These are phyloP conservation scores for Gossypium gossypioides DNA, from an alignment of 441 rosid genomes.

Conservation along the genomic window DNA sequence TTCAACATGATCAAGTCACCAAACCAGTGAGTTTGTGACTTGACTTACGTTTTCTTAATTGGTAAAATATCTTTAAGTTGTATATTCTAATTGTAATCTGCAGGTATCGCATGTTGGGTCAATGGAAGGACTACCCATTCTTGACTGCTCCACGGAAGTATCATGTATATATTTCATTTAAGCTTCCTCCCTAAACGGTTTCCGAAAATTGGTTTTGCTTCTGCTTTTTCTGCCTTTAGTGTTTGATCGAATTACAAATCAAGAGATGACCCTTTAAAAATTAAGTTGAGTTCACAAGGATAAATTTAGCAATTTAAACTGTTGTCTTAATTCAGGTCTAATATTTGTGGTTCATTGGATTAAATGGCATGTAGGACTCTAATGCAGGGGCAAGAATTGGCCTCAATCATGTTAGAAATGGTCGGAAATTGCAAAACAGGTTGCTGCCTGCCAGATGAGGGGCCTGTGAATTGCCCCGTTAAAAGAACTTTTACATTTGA, in stretches of 20 bases:
- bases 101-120: slow-evolving; percentile 77
- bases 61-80: slow-evolving; percentile 1
- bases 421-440: not conserved
- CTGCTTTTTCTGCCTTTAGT: not conserved
- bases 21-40: too few species aligned
- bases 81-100: slow-evolving; percentile 17
- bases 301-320: not conserved
- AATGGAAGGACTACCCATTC: slow-evolving; percentile 52
- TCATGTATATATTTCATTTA: slow-evolving; percentile 39
- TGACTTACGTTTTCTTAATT: too few species aligned
- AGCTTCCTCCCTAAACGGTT: not conserved
- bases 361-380: not conserved
- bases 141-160: slow-evolving; percentile 53
- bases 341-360: not conserved
- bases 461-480: not conserved
- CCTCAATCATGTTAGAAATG: not conserved
- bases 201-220: not conserved
- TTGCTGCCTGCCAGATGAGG: not conserved
- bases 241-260: not conserved
- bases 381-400: not conserved
- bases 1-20: not conserved
- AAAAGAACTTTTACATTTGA: not conserved
- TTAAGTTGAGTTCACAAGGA: not conserved
- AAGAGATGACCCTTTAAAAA: not conserved
- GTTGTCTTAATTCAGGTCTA: not conserved